phyloP scores from a whole-genome alignment of 495 filamentous ascomycete species.

The Patellaria atrata region DNA sequence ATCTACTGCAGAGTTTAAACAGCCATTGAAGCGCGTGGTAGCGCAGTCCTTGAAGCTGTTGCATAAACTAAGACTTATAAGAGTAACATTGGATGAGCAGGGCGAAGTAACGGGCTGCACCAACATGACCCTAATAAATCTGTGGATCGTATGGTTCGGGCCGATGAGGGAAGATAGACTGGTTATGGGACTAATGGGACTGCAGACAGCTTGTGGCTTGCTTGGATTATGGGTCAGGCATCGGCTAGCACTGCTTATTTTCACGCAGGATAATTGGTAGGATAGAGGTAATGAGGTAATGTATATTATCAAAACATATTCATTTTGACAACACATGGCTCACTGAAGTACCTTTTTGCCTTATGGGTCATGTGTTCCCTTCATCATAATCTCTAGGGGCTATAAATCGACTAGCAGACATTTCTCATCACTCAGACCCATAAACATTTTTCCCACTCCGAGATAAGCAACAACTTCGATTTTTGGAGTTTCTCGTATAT shows the following conservation, averaged over 20 bases:
- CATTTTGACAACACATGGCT: no score
- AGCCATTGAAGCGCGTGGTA: slow-evolving; percentile 53
- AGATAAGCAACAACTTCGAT: no score
- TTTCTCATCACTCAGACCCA: no score
- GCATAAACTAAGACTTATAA: slow-evolving; percentile 46
- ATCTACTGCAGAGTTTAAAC: slow-evolving; percentile 64
- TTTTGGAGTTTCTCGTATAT: no score
- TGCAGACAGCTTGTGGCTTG: slow-evolving; percentile 64
- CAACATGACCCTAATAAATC: slow-evolving; percentile 87
- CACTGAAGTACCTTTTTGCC: no score
- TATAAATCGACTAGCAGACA: no score
- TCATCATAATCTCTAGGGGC: no score
- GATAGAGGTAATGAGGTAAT: no score
- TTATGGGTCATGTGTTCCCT: no score
- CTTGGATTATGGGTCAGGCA: slow-evolving; percentile 75
- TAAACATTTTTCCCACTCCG: no score
- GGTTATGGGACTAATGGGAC: slow-evolving; percentile 53
- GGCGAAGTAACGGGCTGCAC: slow-evolving; percentile 63
- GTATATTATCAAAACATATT: no score
- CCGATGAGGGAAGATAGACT: slow-evolving; percentile 79
- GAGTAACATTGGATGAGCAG: slow-evolving; percentile 46
- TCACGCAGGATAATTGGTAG: slow-evolving; percentile 68
- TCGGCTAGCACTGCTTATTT: slow-evolving; percentile 67
- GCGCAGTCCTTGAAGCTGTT: slow-evolving; percentile 46
- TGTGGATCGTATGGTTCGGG: slow-evolving; percentile 93